Evolutionary conservation across 2,329 filamentous ascomycete genomes (phyloP).

Genomic region (Amphichorda felina): DNA sequence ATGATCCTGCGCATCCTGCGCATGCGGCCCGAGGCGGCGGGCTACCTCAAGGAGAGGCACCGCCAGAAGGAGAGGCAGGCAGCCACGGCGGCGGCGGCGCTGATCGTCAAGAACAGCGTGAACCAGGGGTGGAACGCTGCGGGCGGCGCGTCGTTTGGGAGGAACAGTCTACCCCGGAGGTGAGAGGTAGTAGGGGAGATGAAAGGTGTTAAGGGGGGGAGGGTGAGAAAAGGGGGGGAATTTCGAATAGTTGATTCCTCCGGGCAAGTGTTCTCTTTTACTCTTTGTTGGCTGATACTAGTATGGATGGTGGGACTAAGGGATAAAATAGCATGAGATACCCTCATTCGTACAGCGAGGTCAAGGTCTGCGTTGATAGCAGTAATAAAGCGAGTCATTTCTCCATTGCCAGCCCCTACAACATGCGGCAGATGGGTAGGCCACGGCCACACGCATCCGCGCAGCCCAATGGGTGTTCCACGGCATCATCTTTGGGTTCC

Average conservation of each 20-base stretch:
- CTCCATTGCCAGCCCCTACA: not conserved
- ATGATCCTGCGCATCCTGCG: constrained; percentile 93
- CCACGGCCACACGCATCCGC: no score
- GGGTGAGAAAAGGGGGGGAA: no score
- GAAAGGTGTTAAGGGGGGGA: no score
- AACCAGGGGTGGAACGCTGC: constrained; percentile 39
- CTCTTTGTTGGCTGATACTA: no score
- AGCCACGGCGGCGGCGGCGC: constrained; percentile 78
- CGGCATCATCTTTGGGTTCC: no score
- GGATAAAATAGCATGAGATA: constrained; percentile 16
- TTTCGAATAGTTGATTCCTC: no score
- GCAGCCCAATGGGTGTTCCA: no score
- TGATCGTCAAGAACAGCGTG: constrained; percentile 90
- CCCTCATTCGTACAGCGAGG: constrained; percentile 12
- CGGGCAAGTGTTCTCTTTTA: no score
- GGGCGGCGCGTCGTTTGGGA: constrained; percentile 25
- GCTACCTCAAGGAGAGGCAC: constrained; percentile 81
- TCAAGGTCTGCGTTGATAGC: constrained; percentile 2
- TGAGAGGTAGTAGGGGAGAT: no score
- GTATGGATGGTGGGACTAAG: constrained; percentile 9
- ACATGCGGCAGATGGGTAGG: not conserved
- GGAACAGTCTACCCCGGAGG: constrained; percentile 34
- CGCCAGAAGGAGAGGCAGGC: constrained; percentile 90
- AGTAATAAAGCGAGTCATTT: not conserved
- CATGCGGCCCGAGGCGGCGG: constrained; percentile 83